phyloP scores from a whole-genome alignment of 1,284 basidiomycete species.

The Kwoniella shivajii region DNA sequence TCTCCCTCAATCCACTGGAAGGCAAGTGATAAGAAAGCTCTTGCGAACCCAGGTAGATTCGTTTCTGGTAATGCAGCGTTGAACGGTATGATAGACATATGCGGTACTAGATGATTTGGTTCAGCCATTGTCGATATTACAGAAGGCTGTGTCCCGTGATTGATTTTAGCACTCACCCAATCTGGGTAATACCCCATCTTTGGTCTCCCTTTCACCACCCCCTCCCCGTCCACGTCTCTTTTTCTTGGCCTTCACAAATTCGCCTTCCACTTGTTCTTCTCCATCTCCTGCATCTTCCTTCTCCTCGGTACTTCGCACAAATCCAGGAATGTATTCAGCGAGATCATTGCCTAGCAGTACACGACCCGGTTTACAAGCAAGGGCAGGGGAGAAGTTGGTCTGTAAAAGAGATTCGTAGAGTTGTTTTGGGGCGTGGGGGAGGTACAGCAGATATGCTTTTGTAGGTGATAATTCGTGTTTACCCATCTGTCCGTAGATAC shows the following conservation, averaged over 20 bases:
- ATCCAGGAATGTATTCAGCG: conserved; percentile 42
- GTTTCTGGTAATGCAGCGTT: conserved; percentile 41
- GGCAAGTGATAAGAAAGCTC: conserved; percentile 45
- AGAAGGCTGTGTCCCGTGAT: not conserved
- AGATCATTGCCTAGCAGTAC: conserved; percentile 49
- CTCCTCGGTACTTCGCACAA: conserved; percentile 9
- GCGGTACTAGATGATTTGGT: conserved; percentile 29
- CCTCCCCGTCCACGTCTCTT: conserved; percentile 44
- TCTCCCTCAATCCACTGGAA: conserved; percentile 43
- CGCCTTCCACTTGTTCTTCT: conserved; percentile 14
- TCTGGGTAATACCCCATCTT: conserved; percentile 42
- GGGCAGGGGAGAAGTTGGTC: conserved; percentile 30
- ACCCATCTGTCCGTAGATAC: too few species aligned
- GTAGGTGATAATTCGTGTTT: conserved; percentile 22
- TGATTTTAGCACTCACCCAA: conserved; percentile 29
- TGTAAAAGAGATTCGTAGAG: conserved; percentile 45
- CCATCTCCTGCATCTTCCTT: not conserved
- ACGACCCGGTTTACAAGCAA: conserved; percentile 17
- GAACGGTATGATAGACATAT: conserved; percentile 31
- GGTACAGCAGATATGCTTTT: conserved; percentile 37
- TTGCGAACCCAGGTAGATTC: conserved; percentile 48
- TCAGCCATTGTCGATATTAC: not conserved
- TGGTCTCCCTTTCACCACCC: conserved; percentile 2
- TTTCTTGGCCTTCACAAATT: conserved; percentile 48
- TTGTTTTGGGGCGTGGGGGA: conserved; percentile 47